Conservation (phyloP, 2,329 filamentous ascomycete genomes). For the Alternaria solani region DNA sequence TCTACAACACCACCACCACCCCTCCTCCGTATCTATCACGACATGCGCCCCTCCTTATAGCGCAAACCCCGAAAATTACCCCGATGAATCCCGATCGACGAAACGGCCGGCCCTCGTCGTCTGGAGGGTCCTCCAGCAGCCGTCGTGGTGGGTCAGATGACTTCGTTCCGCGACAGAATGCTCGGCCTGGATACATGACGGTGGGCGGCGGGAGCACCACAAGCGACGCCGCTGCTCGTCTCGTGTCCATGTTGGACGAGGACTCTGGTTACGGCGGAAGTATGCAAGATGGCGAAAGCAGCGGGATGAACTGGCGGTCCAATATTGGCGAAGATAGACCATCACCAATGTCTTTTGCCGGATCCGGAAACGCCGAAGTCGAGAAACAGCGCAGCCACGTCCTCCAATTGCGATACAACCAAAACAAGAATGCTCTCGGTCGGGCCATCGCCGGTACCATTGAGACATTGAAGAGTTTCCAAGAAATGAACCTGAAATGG, state of each 20-base stretch:
- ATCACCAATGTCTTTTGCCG: conserved; percentile 61
- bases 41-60: conserved; percentile 39
- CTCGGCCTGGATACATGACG: conserved; percentile 78
- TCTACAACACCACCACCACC: conserved; percentile 14
- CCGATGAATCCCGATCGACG: conserved; percentile 43
- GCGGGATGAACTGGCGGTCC: conserved; percentile 62
- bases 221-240: conserved; percentile 74
- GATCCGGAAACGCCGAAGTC: conserved; percentile 62
- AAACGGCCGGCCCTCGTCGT: conserved; percentile 29
- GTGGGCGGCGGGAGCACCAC: conserved; percentile 84
- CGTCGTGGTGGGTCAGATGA: conserved; percentile 36
- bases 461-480: conserved; percentile 81
- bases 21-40: conserved; percentile 25
- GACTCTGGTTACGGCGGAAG: conserved; percentile 95
- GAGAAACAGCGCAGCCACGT: conserved; percentile 79
- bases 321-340: conserved; percentile 65
- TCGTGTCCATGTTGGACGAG: conserved; percentile 81
- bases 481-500: conserved; percentile 90
- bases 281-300: conserved; percentile 68
- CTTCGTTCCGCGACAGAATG: conserved; percentile 33
- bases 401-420: conserved; percentile 93
- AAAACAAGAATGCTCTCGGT: conserved; percentile 85
- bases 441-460: conserved; percentile 87
- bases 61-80: conserved; percentile 23
- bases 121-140: conserved; percentile 39